phyloP scores from a whole-genome alignment of 768 basidiomycete genomes.

The Clitopilus hobsonii region DNA sequence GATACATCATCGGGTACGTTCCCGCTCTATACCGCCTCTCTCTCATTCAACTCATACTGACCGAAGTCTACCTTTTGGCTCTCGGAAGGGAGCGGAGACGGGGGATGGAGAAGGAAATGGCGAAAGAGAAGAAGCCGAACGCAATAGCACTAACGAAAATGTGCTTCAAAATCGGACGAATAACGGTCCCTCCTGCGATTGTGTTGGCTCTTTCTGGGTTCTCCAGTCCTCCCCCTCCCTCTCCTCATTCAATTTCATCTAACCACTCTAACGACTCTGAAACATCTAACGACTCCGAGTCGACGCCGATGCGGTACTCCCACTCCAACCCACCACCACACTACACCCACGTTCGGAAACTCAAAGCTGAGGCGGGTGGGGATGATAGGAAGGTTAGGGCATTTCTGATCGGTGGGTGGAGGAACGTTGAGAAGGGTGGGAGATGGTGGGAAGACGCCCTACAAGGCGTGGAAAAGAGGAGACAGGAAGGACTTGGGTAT shows the following conservation, averaged over 20 bases:
- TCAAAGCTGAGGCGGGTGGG: background rate
- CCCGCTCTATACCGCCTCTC: too few relatives aligned
- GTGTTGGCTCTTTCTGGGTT: background rate
- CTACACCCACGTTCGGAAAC: background rate
- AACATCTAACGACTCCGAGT: too few relatives aligned
- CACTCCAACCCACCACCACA: background rate
- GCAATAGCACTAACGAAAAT: background rate
- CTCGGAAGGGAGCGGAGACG: too few relatives aligned
- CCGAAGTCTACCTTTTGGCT: too few relatives aligned
- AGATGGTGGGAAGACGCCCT: background rate
- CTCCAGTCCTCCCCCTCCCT: background rate
- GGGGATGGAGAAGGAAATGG: too few relatives aligned
- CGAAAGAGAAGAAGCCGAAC: background rate
- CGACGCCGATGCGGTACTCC: background rate
- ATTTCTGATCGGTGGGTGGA: background rate
- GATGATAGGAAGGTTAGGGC: background rate
- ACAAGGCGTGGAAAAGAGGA: background rate
- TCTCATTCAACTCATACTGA: too few relatives aligned
- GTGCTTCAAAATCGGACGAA: background rate
- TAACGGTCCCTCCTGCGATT: background rate
- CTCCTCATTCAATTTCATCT: too few relatives aligned
- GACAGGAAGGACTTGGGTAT: background rate
- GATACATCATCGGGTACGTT: too few relatives aligned
- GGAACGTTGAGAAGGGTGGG: background rate
- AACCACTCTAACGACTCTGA: too few relatives aligned